phyloP scores from a whole-genome alignment of 805 yeast genomes.

The Metschnikowia henanensis region DNA sequence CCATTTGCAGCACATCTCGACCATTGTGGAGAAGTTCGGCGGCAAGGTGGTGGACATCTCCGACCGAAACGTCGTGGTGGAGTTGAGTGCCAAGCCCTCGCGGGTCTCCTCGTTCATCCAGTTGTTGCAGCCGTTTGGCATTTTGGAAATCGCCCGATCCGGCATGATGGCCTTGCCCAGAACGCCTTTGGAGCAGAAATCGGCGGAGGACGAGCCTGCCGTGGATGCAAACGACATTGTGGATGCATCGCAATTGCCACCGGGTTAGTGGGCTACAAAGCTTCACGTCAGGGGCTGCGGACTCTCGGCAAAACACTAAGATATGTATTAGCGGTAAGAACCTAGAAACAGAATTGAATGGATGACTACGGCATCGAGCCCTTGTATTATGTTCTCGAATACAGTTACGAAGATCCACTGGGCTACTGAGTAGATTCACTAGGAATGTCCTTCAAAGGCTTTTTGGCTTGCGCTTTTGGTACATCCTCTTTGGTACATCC shows the following conservation, averaged over 20 bases:
- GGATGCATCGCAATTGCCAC: slow-evolving; percentile 90
- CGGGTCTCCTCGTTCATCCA: slow-evolving; percentile 85
- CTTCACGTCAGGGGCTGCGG: too few relatives aligned
- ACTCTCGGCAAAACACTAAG: too few relatives aligned
- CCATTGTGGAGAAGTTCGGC: slow-evolving; percentile 82
- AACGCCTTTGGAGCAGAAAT: slow-evolving; percentile 72
- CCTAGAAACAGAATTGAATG: too few relatives aligned
- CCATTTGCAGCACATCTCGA: slow-evolving; percentile 82
- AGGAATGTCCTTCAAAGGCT: too few relatives aligned
- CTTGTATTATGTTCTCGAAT: too few relatives aligned
- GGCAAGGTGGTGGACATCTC: slow-evolving; percentile 91
- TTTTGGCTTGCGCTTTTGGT: too few relatives aligned
- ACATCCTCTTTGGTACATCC: too few relatives aligned
- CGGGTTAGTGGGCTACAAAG: slow-evolving; percentile 57
- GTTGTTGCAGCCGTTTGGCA: slow-evolving; percentile 92
- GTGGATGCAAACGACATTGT: slow-evolving; percentile 68
- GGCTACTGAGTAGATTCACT: too few relatives aligned
- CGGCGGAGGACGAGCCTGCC: slow-evolving; percentile 48
- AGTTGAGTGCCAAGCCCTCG: slow-evolving; percentile 90
- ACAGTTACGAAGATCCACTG: too few relatives aligned
- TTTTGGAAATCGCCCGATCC: slow-evolving; percentile 92
- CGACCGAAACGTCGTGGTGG: slow-evolving; percentile 92
- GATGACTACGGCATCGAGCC: too few relatives aligned
- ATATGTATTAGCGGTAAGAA: background rate
- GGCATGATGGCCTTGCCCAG: slow-evolving; percentile 99